phyloP scores from a whole-genome alignment of 2,329 filamentous ascomycete genomes.

The Hypoxylon sp. region DNA sequence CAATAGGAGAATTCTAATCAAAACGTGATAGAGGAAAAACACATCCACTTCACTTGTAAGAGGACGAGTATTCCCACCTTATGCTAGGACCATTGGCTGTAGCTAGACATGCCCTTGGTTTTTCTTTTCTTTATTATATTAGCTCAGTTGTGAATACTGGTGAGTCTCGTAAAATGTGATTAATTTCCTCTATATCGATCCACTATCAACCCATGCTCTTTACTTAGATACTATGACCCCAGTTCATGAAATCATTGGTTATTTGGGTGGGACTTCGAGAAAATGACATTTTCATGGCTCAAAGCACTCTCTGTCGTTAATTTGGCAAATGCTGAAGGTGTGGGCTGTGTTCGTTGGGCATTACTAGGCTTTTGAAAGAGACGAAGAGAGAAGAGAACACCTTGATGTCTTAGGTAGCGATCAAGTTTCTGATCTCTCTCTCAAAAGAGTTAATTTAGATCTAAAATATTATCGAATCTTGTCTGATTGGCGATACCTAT shows the following conservation, averaged over 20 bases:
- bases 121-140: neutral
- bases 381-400: neutral
- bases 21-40: conserved; percentile 6
- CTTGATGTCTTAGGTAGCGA: neutral
- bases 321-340: neutral
- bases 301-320: neutral
- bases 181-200: neutral
- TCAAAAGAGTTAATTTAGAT: neutral
- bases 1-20: conserved; percentile 5
- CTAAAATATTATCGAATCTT: neutral
- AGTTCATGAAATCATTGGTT: neutral
- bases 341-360: neutral
- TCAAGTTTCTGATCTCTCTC: neutral
- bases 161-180: neutral
- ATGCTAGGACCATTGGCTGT: neutral
- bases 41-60: neutral
- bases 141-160: neutral
- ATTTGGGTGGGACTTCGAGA: neutral
- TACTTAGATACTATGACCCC: neutral
- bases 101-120: neutral
- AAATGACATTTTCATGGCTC: neutral
- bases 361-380: neutral
- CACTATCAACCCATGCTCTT: neutral
- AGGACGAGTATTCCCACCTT: neutral
- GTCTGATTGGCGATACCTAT: neutral